Percentiles rank a stretch among this genome's conserved stretches.
Evolutionary conservation across 305 asterid species (phyloP).

Genomic region (Fraxinus albicans): DNA sequence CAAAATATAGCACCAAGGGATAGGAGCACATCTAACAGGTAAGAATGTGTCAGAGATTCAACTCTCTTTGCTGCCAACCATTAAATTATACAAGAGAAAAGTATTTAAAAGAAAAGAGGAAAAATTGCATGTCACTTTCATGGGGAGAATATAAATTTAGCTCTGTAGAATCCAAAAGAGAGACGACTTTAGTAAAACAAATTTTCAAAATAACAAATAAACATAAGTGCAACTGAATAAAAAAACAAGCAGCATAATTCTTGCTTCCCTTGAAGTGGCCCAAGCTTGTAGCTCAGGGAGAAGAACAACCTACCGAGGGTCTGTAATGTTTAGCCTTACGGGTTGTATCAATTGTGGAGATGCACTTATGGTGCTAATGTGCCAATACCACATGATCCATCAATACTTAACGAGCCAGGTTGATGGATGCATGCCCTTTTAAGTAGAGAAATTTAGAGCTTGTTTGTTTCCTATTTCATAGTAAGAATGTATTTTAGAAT

Average conservation of each 20-base stretch:
- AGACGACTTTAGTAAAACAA: not conserved
- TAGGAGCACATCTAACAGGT: not conserved
- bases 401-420: not conserved
- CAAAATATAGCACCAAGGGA: not conserved
- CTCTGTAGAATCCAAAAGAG: not conserved
- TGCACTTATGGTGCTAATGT: not conserved
- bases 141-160: not conserved
- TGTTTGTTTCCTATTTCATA: too few relatives aligned
- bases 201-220: not conserved
- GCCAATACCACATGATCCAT: not conserved
- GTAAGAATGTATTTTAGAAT: too few relatives aligned
- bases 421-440: not conserved
- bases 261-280: not conserved
- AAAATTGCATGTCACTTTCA: not conserved
- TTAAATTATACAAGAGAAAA: not conserved
- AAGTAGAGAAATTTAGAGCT: not conserved
- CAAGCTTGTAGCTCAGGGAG: not conserved
- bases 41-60: not conserved
- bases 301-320: not conserved
- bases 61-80: not conserved
- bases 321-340: not conserved
- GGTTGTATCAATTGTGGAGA: not conserved
- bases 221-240: not conserved
- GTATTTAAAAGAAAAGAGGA: not conserved
- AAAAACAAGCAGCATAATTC: not conserved